Base-by-base conservation (phyloP, 768 basidiomycete genomes). In the Trametes elegans region DNA sequence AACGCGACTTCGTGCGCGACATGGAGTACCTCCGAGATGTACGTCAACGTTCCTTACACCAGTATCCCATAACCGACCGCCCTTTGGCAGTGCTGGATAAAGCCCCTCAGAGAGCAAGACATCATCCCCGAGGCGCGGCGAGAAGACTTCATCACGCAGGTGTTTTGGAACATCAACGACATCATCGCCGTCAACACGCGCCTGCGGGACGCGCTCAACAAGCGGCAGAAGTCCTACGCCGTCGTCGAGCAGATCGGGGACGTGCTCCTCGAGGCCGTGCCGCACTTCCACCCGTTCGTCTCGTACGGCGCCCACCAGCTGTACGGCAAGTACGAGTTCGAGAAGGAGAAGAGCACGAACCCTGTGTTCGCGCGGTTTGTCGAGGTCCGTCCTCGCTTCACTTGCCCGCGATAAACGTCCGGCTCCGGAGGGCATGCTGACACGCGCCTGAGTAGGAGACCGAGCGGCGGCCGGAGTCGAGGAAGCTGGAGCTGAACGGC, bases 301-400 rank as follows among this genome's bases (percentile, higher is more conserved):
- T 84, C 83, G 29, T 99, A 98, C 65, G 97, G 96, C 39, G 86
- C 93, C 8, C 96, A 98, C 67, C 97, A 99, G 70, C 75, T 98
- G 53, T 98, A 96, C 66, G 97, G 97, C 11, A 99, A 98, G 72
- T 98, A 93, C 68, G 95, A 98, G 73, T 98, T 99, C 70, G 97
- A 99, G 76, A 96, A 92, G 79, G 97, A 98, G 79, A 98, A 98
- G 77, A 85, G 80, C 51, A 80, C 85, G 46, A 99, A 99, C 73
- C 82, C 88, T 5, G 89, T 85, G 11, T 99, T 99, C 73, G 88
- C 93, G 48, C 83, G 84, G 56, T 99, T 98, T 70, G 97, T 98
- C 27, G 97, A 98, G 79, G 94, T 93, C 62, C 48, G 83, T 77
- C 14, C n/a, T 45, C 19, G 9, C 13, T 21, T 26, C 3, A 8